Conservation (phyloP, 352 stramenopile species). For the Phytophthora constricta region DNA sequence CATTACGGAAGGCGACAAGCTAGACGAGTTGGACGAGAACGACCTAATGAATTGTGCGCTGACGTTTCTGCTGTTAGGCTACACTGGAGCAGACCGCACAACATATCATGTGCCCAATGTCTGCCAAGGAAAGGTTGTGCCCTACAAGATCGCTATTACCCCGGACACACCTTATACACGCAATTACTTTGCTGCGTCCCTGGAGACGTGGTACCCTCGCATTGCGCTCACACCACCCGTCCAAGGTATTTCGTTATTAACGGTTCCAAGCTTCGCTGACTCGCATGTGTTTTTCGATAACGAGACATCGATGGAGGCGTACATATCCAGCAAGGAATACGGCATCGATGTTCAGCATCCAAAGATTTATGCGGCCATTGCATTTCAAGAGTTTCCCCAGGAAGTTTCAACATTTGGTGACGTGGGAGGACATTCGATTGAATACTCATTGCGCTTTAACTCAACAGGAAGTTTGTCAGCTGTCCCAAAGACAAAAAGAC, state of each 20-base stretch:
- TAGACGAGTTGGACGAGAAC: conserved; percentile 47
- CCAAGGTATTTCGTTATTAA: conserved; percentile 50
- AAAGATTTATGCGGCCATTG: conserved; percentile 74
- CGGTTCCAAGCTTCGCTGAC: conserved; percentile 59
- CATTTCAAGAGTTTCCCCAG: conserved; percentile 63
- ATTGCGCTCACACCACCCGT: conserved; percentile 49
- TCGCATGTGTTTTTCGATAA: conserved; percentile 68
- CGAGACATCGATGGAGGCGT: conserved; percentile 56
- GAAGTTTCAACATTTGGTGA: conserved; percentile 43
- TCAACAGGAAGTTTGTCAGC: conserved; percentile 52
- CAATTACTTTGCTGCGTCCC: conserved; percentile 51
- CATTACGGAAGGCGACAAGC: conserved; percentile 48
- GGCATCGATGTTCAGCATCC: conserved; percentile 50
- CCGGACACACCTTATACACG: conserved; percentile 76
- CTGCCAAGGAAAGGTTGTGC: conserved; percentile 61
- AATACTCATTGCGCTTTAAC: conserved; percentile 76
- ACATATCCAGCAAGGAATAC: conserved; percentile 60
- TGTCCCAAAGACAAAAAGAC: conserved; percentile 55
- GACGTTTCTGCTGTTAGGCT: conserved; percentile 59
- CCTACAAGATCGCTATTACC: conserved; percentile 78
- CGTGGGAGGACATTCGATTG: conserved; percentile 42
- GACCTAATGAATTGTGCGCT: conserved; percentile 52
- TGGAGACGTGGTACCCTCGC: conserved; percentile 70
- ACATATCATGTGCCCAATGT: conserved; percentile 50
- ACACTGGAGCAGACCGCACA: conserved; percentile 44